These are phyloP conservation scores for Colletotrichum musicola DNA, from an alignment of 2,329 filamentous ascomycete genomes.

Conservation along the genomic window DNA sequence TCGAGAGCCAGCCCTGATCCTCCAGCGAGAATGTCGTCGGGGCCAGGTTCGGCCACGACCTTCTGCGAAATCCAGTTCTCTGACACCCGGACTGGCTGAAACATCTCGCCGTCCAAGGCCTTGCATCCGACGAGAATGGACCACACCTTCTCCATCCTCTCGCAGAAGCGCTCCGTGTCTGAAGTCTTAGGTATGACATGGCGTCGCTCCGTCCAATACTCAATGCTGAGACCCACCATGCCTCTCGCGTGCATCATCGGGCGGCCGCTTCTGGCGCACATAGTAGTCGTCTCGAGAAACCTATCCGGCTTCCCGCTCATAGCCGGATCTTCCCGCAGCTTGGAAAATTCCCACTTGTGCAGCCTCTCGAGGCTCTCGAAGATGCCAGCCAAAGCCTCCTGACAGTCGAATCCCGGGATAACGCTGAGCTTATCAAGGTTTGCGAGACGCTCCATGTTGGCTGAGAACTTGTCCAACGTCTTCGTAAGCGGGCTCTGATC, in stretches of 20 bases:
- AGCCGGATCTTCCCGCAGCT: constrained; percentile 62
- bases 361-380: constrained; percentile 77
- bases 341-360: constrained; percentile 77
- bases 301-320: constrained; percentile 60
- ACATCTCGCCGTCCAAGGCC: constrained; percentile 56
- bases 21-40: constrained; percentile 54
- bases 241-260: constrained; percentile 78
- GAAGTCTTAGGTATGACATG: constrained; percentile 56
- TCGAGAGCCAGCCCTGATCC: constrained; percentile 63
- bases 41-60: constrained; percentile 65
- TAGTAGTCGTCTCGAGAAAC: constrained; percentile 67
- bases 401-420: constrained; percentile 77
- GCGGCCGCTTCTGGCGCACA: constrained; percentile 78
- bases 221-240: constrained; percentile 76
- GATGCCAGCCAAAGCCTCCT: constrained; percentile 81
- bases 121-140: constrained; percentile 77
- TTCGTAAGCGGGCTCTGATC: constrained; percentile 77
- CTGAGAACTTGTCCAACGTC: constrained; percentile 76
- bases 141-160: constrained; percentile 68
- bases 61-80: constrained; percentile 79
- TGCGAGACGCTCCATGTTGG: constrained; percentile 78
- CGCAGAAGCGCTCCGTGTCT: constrained; percentile 52
- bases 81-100: constrained; percentile 76
- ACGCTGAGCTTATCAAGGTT: constrained; percentile 79
- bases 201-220: constrained; percentile 81